Conservation (phyloP, 495 filamentous ascomycete species). For the Immersiella caudata region DNA sequence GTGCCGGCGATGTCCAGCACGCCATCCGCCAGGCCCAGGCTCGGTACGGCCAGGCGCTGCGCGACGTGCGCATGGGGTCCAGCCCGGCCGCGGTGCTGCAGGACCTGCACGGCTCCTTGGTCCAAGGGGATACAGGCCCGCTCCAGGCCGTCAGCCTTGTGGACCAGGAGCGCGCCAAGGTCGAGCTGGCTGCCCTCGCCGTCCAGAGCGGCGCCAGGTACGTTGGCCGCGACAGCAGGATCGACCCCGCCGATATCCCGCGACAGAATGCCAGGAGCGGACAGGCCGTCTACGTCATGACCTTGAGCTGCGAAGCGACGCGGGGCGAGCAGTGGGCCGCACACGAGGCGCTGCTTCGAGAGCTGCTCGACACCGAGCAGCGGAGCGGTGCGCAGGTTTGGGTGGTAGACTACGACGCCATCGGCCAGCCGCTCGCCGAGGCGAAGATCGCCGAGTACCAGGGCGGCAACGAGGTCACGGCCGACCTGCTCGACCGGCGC, state of each 20-base stretch:
- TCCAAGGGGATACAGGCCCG: neutral
- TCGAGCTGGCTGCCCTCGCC: neutral
- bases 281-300: neutral
- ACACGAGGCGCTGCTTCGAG: constrained; percentile 26
- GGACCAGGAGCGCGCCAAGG: neutral
- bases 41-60: constrained; percentile 29
- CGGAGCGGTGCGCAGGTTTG: constrained; percentile 14
- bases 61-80: constrained; percentile 19
- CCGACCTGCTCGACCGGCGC: constrained; percentile 30
- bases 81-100: neutral
- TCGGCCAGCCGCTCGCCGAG: neutral
- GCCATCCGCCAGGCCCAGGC: neutral
- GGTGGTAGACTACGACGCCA: constrained; percentile 34
- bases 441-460: constrained; percentile 27
- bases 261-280: neutral
- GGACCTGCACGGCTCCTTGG: neutral
- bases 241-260: neutral
- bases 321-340: constrained; percentile 23
- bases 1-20: neutral
- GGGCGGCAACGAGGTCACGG: constrained; percentile 15
- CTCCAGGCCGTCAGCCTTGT: neutral
- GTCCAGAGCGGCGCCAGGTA: constrained; percentile 1
- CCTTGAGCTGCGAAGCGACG: constrained; percentile 1
- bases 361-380: constrained; percentile 24
- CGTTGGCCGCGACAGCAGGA: neutral